These are phyloP conservation scores for Brassica cretica DNA, from an alignment of 345 rosid species.

Conservation along the genomic window DNA sequence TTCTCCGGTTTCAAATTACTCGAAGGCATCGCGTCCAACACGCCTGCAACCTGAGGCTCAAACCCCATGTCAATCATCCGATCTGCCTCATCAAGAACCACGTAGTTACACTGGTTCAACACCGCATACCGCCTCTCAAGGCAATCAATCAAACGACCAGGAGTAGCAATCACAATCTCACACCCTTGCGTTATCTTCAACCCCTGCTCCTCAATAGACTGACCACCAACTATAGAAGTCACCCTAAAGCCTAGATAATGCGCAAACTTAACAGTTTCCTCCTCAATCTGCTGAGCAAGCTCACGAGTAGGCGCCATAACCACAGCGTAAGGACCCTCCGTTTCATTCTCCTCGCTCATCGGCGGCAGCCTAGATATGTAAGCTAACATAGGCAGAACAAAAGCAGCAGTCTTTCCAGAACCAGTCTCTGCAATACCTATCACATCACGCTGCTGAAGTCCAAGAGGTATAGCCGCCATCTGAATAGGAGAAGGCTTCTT, in stretches of 20 bases:
- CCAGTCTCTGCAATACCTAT: slow-evolving; percentile 98
- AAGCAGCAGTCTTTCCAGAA: slow-evolving; percentile 95
- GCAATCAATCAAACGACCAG: slow-evolving; percentile 87
- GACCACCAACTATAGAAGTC: slow-evolving; percentile 93
- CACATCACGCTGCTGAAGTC: slow-evolving; percentile 90
- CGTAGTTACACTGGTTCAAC: slow-evolving; percentile 88
- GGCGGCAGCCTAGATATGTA: slow-evolving; percentile 87
- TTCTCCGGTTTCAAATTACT: slow-evolving; percentile 93
- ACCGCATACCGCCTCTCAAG: slow-evolving; percentile 91
- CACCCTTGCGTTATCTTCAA: slow-evolving; percentile 90
- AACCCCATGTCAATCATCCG: slow-evolving; percentile 98
- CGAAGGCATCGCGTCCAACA: slow-evolving; percentile 92
- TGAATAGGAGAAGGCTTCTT: slow-evolving; percentile 88
- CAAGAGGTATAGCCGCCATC: slow-evolving; percentile 91
- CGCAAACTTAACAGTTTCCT: slow-evolving; percentile 87
- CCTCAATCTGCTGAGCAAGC: slow-evolving; percentile 93
- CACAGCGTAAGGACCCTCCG: slow-evolving; percentile 94
- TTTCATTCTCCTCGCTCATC: slow-evolving; percentile 76
- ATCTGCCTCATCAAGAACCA: slow-evolving; percentile 98
- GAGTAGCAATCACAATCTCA: slow-evolving; percentile 94
- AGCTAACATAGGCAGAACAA: slow-evolving; percentile 92
- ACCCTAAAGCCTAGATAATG: slow-evolving; percentile 75
- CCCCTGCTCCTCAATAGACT: slow-evolving; percentile 92
- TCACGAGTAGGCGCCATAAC: slow-evolving; percentile 96
- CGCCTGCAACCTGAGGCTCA: slow-evolving; percentile 89